A percentile compares a stretch with the other conserved stretches of the same genome.
phyloP scores from a whole-genome alignment of 768 basidiomycete species.

The Mycena vulgaris region DNA sequence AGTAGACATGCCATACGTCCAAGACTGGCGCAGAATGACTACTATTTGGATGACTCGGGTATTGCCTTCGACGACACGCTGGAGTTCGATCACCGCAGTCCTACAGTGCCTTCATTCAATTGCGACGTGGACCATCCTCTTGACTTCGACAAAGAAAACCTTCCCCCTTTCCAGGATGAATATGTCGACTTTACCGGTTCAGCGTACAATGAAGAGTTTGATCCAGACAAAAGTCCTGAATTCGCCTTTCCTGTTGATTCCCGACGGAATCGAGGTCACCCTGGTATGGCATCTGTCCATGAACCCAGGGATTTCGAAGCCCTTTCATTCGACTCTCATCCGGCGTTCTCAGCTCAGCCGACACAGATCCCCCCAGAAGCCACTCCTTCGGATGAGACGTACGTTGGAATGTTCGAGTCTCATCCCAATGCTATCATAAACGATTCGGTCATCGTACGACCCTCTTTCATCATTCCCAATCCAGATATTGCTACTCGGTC shows the following conservation, averaged over 20 bases:
- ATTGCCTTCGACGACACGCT: conserved; percentile 34
- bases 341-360: conserved; percentile 18
- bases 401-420: conserved; percentile 31
- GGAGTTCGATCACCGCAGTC: conserved; percentile 11
- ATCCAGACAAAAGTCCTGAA: neutral
- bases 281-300: conserved; percentile 36
- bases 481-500: conserved; percentile 48
- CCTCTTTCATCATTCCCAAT: neutral
- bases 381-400: conserved; percentile 24
- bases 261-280: conserved; percentile 15
- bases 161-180: neutral
- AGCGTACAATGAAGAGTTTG: conserved; percentile 1
- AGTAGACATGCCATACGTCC: conserved; percentile 37
- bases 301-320: conserved; percentile 37
- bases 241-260: neutral
- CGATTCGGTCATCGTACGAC: conserved; percentile 13
- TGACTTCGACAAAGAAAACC: conserved; percentile 29
- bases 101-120: conserved; percentile 16
- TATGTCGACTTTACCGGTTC: neutral
- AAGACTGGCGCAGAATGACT: conserved; percentile 29
- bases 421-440: conserved; percentile 28
- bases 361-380: conserved; percentile 26
- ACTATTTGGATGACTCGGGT: conserved; percentile 44
- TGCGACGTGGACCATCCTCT: neutral
- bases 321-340: conserved; percentile 40